These are phyloP conservation scores for Berkeleyomyces basicola DNA, from an alignment of 2,329 filamentous ascomycete genomes.

Conservation along the genomic window DNA sequence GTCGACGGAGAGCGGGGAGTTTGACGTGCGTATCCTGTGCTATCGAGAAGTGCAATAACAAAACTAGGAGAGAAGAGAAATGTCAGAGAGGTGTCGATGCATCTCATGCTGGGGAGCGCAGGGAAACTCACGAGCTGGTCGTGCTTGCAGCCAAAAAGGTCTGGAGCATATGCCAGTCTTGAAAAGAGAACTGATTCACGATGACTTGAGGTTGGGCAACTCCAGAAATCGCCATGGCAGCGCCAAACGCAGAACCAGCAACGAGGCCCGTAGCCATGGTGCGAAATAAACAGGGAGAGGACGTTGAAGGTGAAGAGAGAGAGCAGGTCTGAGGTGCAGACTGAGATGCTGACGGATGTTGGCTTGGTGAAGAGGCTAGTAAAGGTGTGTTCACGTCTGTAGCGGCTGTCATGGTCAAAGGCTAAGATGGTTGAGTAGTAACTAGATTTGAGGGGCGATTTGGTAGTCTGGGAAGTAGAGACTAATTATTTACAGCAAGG, in stretches of 20 bases:
- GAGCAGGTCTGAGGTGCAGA: background rate
- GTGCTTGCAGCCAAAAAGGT: constrained; percentile 46
- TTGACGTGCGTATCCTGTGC: constrained; percentile 26
- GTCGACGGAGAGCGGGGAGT: constrained; percentile 34
- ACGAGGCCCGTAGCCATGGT: constrained; percentile 22
- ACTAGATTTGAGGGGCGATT: too few species aligned
- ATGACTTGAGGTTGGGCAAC: constrained; percentile 45
- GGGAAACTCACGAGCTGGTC: constrained; percentile 39
- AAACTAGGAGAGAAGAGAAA: constrained; percentile 20
- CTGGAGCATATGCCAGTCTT: constrained; percentile 50
- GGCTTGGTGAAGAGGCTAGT: background rate
- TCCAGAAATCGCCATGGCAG: constrained; percentile 41
- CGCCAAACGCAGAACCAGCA: constrained; percentile 43
- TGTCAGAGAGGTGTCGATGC: background rate
- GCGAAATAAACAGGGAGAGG: background rate
- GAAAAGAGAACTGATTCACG: constrained; percentile 40
- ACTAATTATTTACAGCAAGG: too few species aligned
- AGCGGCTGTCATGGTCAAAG: background rate
- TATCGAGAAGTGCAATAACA: constrained; percentile 30
- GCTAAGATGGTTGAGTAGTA: background rate
- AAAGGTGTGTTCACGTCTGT: background rate
- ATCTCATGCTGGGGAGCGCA: background rate
- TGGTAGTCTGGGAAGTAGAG: too few species aligned
- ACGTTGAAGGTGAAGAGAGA: background rate
- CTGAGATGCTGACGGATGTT: background rate